Evolutionary conservation across 202 grass and related monocot species (phyloP).

Genomic region (Schoenoplectus tabernaemontani): DNA sequence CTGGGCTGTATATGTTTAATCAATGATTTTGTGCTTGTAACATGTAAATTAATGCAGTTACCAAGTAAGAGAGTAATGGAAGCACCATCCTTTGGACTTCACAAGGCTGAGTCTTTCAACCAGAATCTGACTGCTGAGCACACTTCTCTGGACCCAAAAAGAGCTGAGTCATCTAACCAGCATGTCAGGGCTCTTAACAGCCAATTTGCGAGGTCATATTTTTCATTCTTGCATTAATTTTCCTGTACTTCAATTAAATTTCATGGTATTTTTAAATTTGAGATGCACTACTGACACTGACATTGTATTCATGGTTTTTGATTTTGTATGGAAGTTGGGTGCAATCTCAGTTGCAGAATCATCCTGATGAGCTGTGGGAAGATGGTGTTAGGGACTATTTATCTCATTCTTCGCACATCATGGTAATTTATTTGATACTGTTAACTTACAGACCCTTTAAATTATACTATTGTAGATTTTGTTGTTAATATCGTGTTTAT

Average conservation of each 20-base stretch:
- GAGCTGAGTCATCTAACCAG: conserved; percentile 47
- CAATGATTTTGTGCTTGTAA: conserved; percentile 10
- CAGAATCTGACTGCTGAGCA: conserved; percentile 52
- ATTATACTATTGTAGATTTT: not conserved
- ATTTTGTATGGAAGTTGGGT: conserved; percentile 60
- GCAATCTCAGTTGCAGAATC: conserved; percentile 69
- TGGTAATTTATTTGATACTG: conserved; percentile 42
- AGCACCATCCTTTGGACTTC: conserved; percentile 62
- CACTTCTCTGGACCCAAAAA: conserved; percentile 36
- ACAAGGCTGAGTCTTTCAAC: conserved; percentile 69
- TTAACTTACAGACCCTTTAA: not conserved
- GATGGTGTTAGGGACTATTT: conserved; percentile 75
- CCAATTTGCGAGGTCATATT: conserved; percentile 96
- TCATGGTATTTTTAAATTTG: not conserved
- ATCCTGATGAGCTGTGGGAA: conserved; percentile 84
- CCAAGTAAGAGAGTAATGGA: conserved; percentile 66
- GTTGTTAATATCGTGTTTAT: not conserved
- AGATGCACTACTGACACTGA: not conserved
- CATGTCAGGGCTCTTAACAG: conserved; percentile 80
- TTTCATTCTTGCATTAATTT: too few relatives aligned
- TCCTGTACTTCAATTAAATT: not conserved
- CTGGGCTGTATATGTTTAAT: not conserved
- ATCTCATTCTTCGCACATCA: conserved; percentile 71
- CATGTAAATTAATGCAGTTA: conserved; percentile 38
- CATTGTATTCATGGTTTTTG: not conserved